Conservation (phyloP, 352 stramenopile species). For the Halophytophthora batemanensis region DNA sequence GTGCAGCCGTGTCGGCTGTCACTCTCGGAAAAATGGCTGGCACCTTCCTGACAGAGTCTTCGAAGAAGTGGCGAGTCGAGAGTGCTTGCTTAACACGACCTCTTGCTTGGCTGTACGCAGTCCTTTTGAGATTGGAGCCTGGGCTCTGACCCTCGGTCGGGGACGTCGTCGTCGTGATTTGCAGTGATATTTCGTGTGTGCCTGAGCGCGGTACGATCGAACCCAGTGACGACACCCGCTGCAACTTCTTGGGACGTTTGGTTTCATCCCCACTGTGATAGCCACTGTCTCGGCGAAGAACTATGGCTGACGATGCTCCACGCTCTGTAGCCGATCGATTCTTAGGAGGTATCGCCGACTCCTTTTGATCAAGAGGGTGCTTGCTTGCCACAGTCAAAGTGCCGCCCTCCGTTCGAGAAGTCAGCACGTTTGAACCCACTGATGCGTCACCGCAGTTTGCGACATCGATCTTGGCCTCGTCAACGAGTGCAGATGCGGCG, state of each 20-base stretch:
- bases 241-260: constrained; percentile 25
- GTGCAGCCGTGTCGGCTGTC: constrained; percentile 3
- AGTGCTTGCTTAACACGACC: constrained; percentile 35
- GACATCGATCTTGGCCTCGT: constrained; percentile 45
- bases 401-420: constrained; percentile 11
- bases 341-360: background rate
- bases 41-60: constrained; percentile 14
- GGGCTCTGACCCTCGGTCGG: constrained; percentile 10
- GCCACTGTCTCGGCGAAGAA: constrained; percentile 23
- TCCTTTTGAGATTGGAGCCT: constrained; percentile 4
- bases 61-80: constrained; percentile 30
- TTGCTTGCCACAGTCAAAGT: constrained; percentile 1
- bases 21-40: constrained; percentile 18
- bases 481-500: constrained; percentile 45
- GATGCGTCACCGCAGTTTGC: constrained; percentile 6
- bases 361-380: constrained; percentile 7
- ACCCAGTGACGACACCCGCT: constrained; percentile 27
- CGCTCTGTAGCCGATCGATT: constrained; percentile 1
- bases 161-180: constrained; percentile 11
- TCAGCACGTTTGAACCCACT: constrained; percentile 6
- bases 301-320: constrained; percentile 9
- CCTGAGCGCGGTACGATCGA: constrained; percentile 29
- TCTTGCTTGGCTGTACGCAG: constrained; percentile 21
- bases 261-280: constrained; percentile 26
- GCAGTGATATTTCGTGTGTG: constrained; percentile 2